A percentile compares a stretch with the other conserved stretches of the same genome.
Conservation (phyloP, 768 basidiomycete species). For the Hypsizygus marmoreus region DNA sequence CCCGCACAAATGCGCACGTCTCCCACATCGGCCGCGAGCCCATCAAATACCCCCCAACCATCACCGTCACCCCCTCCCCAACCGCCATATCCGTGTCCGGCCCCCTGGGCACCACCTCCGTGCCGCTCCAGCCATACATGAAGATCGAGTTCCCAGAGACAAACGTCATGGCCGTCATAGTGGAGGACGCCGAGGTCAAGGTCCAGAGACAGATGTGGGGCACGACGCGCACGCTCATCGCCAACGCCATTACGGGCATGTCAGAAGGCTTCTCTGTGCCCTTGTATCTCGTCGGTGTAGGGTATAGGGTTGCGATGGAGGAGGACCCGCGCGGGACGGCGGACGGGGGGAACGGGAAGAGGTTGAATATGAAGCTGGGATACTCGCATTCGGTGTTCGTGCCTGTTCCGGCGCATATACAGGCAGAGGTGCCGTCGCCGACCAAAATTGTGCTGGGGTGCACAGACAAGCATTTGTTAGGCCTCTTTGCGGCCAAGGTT, state of each 20-base stretch:
- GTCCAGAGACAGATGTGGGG: conserved; percentile 93
- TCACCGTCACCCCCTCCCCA: conserved; percentile 42
- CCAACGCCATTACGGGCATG: conserved; percentile 89
- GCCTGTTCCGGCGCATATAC: conserved; percentile 80
- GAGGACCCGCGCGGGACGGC: conserved; percentile 65
- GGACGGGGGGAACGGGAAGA: conserved; percentile 59
- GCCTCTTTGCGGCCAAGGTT: conserved; percentile 86
- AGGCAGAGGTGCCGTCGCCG: conserved; percentile 75
- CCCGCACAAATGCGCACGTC: conserved; percentile 54
- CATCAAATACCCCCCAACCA: conserved; percentile 46
- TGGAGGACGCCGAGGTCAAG: conserved; percentile 70
- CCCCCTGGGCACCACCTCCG: conserved; percentile 47
- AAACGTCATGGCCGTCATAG: conserved; percentile 44
- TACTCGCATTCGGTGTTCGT: conserved; percentile 87
- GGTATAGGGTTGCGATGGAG: conserved; percentile 88
- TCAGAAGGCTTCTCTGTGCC: conserved; percentile 84
- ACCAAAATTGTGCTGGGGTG: conserved; percentile 84
- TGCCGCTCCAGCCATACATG: conserved; percentile 50
- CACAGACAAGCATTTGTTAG: conserved; percentile 85
- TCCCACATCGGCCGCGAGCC: conserved; percentile 66
- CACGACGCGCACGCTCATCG: conserved; percentile 86
- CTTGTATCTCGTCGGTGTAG: conserved; percentile 91
- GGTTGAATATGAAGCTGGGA: conserved; percentile 90
- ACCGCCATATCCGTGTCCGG: conserved; percentile 44
- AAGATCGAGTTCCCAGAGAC: conserved; percentile 42